A percentile compares a stretch with the other conserved stretches of the same genome.
phyloP scores from a whole-genome alignment of 2,329 filamentous ascomycete genomes.

The Phoma sp. region DNA sequence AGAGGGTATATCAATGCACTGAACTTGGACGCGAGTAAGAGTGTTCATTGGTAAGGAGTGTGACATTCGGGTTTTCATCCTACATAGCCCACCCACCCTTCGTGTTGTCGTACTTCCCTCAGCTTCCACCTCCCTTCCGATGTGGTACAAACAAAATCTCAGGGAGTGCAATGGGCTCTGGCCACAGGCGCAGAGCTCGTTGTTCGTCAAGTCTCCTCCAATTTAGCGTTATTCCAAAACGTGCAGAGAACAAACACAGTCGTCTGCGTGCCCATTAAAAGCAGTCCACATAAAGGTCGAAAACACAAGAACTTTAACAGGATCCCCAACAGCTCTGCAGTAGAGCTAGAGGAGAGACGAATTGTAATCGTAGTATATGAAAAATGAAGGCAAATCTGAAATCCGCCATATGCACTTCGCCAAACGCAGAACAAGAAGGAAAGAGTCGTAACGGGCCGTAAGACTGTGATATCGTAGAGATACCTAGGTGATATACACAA shows the following conservation, averaged over 20 bases:
- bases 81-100: conserved; percentile 26
- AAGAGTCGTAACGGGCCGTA: conserved; percentile 48
- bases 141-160: conserved; percentile 25
- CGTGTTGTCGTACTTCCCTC: conserved; percentile 8
- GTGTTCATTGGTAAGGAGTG: conserved; percentile 24
- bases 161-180: conserved; percentile 45
- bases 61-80: conserved; percentile 47
- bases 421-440: conserved; percentile 31
- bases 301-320: conserved; percentile 37
- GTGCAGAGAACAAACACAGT: conserved; percentile 26
- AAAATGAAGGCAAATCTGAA: conserved; percentile 26
- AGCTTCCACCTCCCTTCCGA: conserved; percentile 5
- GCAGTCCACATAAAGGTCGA: conserved; percentile 36
- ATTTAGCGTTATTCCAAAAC: conserved; percentile 25
- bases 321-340: conserved; percentile 25
- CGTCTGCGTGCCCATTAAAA: conserved; percentile 45
- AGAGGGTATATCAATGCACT: neutral
- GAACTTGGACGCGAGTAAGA: conserved; percentile 17
- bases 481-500: conserved; percentile 47
- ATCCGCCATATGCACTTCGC: conserved; percentile 32
- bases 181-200: conserved; percentile 46
- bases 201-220: conserved; percentile 26
- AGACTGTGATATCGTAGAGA: conserved; percentile 33
- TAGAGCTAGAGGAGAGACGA: conserved; percentile 36
- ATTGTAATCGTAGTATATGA: conserved; percentile 36